A percentile compares a stretch with the other conserved stretches of the same genome.
phyloP scores from a whole-genome alignment of 192 early-diverging fungal genomes.

The Jimgerdemannia flammicorona region DNA sequence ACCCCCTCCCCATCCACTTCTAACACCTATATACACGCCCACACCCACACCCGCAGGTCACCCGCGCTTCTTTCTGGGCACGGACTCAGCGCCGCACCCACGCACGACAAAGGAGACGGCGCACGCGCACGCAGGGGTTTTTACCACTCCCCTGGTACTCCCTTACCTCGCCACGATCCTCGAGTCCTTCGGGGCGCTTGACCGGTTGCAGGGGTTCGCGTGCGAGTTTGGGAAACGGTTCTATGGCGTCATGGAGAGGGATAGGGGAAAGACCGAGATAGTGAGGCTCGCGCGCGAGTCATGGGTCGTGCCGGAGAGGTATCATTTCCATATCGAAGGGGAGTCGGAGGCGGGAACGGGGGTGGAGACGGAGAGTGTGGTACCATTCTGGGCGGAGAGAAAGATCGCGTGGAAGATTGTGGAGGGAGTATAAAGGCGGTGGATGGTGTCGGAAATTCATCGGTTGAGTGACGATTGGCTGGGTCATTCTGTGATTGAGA shows the following conservation, averaged over 20 bases:
- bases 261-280: conserved; percentile 27
- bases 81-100: conserved; percentile 95
- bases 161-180: conserved; percentile 89
- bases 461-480: too few relatives aligned
- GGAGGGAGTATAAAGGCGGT: too few relatives aligned
- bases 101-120: conserved; percentile 80
- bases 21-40: conserved; percentile 3
- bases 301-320: conserved; percentile 48
- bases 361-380: conserved; percentile 42
- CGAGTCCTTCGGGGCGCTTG: conserved; percentile 81
- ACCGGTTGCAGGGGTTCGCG: conserved; percentile 76
- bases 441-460: too few relatives aligned
- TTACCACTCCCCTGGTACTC: conserved; percentile 80
- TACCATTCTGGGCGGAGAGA: conserved; percentile 83
- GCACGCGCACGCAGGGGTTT: conserved; percentile 86
- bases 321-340: conserved; percentile 39
- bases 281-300: conserved; percentile 42
- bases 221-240: conserved; percentile 82
- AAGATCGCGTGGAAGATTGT: conserved; percentile 58
- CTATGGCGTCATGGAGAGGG: conserved; percentile 67
- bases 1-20: neutral
- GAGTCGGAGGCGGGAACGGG: conserved; percentile 33
- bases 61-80: conserved; percentile 95
- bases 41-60: conserved; percentile 52
- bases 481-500: too few relatives aligned